These are phyloP conservation scores for Olyra latifolia DNA, from an alignment of 176 grass and related monocot genomes.

Conservation along the genomic window DNA sequence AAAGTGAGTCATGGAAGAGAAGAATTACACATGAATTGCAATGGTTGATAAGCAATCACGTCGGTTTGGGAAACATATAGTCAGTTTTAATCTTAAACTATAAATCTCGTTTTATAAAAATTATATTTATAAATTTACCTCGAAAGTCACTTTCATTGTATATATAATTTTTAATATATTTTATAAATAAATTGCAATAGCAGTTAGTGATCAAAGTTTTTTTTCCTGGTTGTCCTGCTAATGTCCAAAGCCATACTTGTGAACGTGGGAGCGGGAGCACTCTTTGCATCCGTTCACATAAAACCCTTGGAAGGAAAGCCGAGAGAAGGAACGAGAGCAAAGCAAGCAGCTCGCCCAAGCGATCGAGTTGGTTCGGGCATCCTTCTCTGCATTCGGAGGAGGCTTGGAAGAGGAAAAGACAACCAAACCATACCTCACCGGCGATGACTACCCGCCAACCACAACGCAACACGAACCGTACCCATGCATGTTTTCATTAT, in stretches of 20 bases:
- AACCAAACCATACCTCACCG: not conserved
- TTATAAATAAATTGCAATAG: no score
- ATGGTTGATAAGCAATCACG: not conserved
- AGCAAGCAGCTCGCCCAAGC: constrained; percentile 9
- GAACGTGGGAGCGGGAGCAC: no score
- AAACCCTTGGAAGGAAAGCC: not conserved
- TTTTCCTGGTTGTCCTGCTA: no score
- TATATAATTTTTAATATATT: no score
- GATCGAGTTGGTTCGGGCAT: constrained; percentile 44
- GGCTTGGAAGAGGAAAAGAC: constrained; percentile 20
- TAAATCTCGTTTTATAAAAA: no score
- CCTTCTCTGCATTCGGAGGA: constrained; percentile 44
- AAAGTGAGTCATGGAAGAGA: not conserved
- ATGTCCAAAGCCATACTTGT: no score
- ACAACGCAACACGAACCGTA: constrained; percentile 6
- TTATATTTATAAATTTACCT: not conserved
- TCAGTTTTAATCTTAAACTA: no score
- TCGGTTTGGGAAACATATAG: no score
- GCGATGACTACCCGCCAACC: constrained; percentile 29
- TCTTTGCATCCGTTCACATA: not conserved
- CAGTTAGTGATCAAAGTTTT: no score
- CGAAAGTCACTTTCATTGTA: no score
- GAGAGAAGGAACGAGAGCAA: not conserved
- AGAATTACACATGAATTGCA: not conserved
- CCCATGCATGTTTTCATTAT: not conserved